Conservation (phyloP, 2,329 filamentous ascomycete species). For the Fusarium mundagurra region DNA sequence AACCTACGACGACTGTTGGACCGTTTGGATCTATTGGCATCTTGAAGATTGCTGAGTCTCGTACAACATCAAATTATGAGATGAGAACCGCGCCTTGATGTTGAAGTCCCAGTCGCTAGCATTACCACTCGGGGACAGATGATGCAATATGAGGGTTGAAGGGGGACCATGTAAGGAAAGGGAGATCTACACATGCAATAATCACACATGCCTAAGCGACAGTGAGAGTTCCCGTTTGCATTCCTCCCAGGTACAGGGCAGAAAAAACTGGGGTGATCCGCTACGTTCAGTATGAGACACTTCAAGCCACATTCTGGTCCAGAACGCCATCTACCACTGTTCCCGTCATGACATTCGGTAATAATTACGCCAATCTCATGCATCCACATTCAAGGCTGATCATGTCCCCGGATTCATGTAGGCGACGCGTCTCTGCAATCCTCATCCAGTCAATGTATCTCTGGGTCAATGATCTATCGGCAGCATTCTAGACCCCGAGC, state of each 20-base stretch:
- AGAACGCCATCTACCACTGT: neutral
- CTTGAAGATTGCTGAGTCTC: neutral
- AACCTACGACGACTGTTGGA: neutral
- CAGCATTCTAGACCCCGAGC: neutral
- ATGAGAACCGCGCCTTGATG: neutral
- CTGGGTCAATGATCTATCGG: fast-evolving
- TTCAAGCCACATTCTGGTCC: neutral
- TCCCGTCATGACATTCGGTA: neutral
- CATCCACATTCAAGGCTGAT: neutral
- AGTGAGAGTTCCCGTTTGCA: neutral
- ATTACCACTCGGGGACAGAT: neutral
- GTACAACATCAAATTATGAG: neutral
- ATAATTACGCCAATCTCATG: neutral
- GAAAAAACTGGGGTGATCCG: neutral
- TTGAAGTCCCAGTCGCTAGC: neutral
- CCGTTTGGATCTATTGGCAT: constrained; percentile 10
- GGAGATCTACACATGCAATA: neutral
- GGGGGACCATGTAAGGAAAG: neutral
- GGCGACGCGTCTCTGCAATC: neutral
- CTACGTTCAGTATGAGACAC: too few species aligned
- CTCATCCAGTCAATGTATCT: neutral
- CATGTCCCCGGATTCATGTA: neutral
- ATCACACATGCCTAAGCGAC: neutral
- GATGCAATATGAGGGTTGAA: neutral
- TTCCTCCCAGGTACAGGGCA: neutral